Percentiles rank a stretch among this genome's conserved stretches.
These are phyloP conservation scores for Adansonia gregorii DNA, from an alignment of 441 rosid species.

Conservation along the genomic window DNA sequence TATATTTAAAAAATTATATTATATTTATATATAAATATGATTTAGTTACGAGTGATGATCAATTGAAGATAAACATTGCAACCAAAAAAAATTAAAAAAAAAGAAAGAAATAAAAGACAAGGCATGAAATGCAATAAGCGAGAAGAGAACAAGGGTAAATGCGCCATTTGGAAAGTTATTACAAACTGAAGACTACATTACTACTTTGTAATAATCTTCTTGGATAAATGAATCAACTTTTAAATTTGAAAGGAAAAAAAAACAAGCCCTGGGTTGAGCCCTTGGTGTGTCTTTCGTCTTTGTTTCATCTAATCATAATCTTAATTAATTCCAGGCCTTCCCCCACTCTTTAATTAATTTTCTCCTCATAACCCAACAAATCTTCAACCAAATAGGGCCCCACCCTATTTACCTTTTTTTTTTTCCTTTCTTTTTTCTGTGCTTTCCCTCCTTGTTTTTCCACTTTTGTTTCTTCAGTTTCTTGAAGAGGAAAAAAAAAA, in stretches of 20 bases:
- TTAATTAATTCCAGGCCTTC: constrained; percentile 12
- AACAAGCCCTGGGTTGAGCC: not conserved
- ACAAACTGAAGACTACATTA: too few species aligned
- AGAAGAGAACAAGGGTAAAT: too few species aligned
- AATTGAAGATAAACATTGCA: too few species aligned
- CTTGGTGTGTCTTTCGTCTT: not conserved
- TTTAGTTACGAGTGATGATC: too few species aligned
- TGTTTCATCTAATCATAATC: constrained; percentile 21
- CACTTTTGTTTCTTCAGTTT: constrained; percentile 24
- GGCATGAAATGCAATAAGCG: too few species aligned
- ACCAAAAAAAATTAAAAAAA: too few species aligned
- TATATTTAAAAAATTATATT: too few species aligned
- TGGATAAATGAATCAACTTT: too few species aligned
- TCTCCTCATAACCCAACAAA: constrained; percentile 39
- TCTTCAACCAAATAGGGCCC: constrained; percentile 47
- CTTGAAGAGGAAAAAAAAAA: constrained; percentile 30
- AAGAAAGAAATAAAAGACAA: too few species aligned
- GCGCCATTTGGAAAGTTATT: too few species aligned
- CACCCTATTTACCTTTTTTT: constrained; percentile 14
- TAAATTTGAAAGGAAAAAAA: not conserved
- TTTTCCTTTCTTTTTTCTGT: not conserved
- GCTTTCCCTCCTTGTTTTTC: not conserved
- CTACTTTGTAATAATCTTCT: too few species aligned
- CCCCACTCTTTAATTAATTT: constrained; percentile 28
- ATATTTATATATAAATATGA: too few species aligned